Conservation (phyloP, 2,329 filamentous ascomycete genomes). For the Ilyonectria destructans region DNA sequence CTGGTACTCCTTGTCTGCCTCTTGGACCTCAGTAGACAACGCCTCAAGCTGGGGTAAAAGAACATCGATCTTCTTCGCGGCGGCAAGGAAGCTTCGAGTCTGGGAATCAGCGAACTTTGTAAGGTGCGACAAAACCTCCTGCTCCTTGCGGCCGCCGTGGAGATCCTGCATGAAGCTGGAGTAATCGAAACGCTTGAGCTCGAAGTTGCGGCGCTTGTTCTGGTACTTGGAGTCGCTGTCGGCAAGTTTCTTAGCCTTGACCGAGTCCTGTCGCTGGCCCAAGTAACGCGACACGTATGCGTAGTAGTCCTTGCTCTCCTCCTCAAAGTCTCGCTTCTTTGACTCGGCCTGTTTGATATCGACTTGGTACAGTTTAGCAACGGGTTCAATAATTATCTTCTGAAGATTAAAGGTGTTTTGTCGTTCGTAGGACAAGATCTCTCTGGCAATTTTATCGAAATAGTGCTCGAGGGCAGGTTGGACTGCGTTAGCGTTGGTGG, state of each 20-base stretch:
- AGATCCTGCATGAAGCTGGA: conserved; percentile 99
- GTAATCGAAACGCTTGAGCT: conserved; percentile 98
- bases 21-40: conserved; percentile 88
- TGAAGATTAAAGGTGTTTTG: conserved; percentile 89
- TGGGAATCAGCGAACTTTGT: conserved; percentile 96
- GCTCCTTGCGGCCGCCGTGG: conserved; percentile 98
- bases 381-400: conserved; percentile 93
- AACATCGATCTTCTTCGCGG: conserved; percentile 89
- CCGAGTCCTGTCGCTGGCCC: conserved; percentile 94
- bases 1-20: conserved; percentile 97
- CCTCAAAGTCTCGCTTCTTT: conserved; percentile 98
- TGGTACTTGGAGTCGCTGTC: conserved; percentile 98
- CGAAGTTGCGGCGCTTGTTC: conserved; percentile 92
- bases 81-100: conserved; percentile 84
- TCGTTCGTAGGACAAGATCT: conserved; percentile 90
- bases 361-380: conserved; percentile 91
- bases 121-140: conserved; percentile 94
- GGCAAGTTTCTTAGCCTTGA: conserved; percentile 96
- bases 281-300: conserved; percentile 95
- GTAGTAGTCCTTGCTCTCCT: conserved; percentile 99
- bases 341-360: conserved; percentile 98
- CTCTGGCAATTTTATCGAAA: conserved; percentile 95
- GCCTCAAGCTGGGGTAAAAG: conserved; percentile 93
- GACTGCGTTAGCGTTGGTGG: conserved; percentile 95
- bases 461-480: conserved; percentile 98